Percentiles rank a stretch among this genome's conserved stretches.
phyloP scores from a whole-genome alignment of 495 filamentous ascomycete species.

The Daldinia grandis region DNA sequence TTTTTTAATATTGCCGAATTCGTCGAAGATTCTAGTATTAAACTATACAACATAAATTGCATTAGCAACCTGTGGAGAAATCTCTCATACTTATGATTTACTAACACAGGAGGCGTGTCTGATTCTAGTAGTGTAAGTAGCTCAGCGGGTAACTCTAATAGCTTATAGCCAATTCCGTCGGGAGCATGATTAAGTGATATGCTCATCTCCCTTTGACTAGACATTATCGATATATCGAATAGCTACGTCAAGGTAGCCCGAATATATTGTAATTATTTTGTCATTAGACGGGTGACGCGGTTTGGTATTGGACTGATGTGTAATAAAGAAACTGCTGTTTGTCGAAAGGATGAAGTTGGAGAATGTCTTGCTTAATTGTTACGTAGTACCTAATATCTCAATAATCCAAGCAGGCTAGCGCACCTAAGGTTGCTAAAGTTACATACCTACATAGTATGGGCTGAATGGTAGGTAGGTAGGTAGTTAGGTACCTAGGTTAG shows the following conservation, averaged over 20 bases:
- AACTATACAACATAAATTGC: conserved; percentile 51
- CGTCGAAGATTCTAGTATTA: conserved; percentile 70
- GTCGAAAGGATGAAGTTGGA: background rate
- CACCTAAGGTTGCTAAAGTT: background rate
- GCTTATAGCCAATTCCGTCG: conserved; percentile 69
- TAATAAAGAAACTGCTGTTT: background rate
- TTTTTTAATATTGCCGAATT: conserved; percentile 80
- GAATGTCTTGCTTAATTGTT: background rate
- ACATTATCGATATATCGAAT: conserved; percentile 54
- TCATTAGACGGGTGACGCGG: background rate
- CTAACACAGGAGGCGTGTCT: conserved; percentile 66
- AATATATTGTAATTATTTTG: background rate
- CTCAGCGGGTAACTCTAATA: conserved; percentile 84
- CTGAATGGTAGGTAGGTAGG: no score
- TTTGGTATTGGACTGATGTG: background rate
- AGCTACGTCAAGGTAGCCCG: background rate
- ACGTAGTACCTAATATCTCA: background rate
- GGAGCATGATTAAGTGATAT: conserved; percentile 71
- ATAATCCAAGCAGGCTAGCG: background rate
- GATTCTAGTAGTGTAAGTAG: conserved; percentile 72
- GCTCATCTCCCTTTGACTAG: conserved; percentile 65
- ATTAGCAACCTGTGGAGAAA: conserved; percentile 3
- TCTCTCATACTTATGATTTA: conserved; percentile 22
- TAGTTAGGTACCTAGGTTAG: no score
- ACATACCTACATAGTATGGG: background rate